Evolutionary conservation across 1,284 basidiomycete genomes (phyloP).

Genomic region (Violaceomyces palustris): DNA sequence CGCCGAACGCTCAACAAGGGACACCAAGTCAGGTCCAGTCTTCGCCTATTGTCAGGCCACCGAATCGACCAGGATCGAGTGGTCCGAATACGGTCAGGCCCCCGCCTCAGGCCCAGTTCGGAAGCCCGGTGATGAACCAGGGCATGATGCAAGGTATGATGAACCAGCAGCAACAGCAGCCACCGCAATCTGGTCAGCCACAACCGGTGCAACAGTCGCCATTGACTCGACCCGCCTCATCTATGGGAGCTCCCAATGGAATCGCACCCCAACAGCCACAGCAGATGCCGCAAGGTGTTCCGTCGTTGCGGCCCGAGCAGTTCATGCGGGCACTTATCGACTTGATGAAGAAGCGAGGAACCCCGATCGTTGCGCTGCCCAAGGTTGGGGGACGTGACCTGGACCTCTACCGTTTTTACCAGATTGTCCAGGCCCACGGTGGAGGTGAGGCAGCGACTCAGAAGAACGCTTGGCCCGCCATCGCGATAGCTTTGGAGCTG

Average conservation of each 20-base stretch:
- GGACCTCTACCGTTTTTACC: slow-evolving; percentile 45
- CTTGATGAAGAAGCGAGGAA: slow-evolving; percentile 41
- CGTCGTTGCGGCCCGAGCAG: slow-evolving; percentile 36
- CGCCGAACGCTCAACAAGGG: too few relatives aligned
- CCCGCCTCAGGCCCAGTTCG: slow-evolving; percentile 24
- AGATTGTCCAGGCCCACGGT: slow-evolving; percentile 41
- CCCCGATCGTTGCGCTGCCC: slow-evolving; percentile 32
- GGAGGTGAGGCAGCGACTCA: slow-evolving; percentile 42
- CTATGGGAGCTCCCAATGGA: neutral
- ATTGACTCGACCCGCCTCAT: neutral
- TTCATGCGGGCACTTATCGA: slow-evolving; percentile 46
- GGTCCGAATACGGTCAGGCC: slow-evolving; percentile 1
- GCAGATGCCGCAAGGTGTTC: slow-evolving; percentile 15
- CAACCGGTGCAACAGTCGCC: neutral
- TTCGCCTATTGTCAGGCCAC: slow-evolving; percentile 23
- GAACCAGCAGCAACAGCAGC: slow-evolving; percentile 4
- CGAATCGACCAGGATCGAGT: slow-evolving; percentile 13
- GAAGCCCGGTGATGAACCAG: slow-evolving; percentile 25
- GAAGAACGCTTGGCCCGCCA: slow-evolving; percentile 39
- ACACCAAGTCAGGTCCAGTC: slow-evolving; percentile 17
- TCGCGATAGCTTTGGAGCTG: slow-evolving; percentile 40
- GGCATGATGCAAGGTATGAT: slow-evolving; percentile 8
- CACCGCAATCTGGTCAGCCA: slow-evolving; percentile 1
- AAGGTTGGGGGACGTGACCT: slow-evolving; percentile 36
- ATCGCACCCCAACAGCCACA: slow-evolving; percentile 1